Conservation (phyloP, 805 yeast species). For the Wickerhamia fluorescens region DNA sequence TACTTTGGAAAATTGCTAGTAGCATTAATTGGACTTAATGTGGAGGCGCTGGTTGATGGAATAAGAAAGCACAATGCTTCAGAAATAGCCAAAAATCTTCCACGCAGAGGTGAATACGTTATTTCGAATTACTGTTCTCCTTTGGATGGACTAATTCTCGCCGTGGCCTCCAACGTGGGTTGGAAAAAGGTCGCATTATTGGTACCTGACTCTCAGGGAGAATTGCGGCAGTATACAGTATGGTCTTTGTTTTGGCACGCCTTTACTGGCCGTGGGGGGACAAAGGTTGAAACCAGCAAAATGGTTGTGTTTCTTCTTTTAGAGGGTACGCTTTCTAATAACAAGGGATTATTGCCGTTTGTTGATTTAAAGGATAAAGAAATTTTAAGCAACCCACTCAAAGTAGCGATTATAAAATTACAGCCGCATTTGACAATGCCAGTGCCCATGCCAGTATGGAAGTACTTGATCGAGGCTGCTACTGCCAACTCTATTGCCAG, state of each 20-base stretch:
- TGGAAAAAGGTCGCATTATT: slow-evolving; percentile 22
- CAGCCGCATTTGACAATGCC: background rate
- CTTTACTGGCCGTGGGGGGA: slow-evolving; percentile 7
- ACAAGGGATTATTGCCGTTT: slow-evolving; percentile 64
- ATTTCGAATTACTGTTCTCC: slow-evolving; percentile 57
- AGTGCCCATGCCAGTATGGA: too few relatives aligned
- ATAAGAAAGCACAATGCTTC: slow-evolving; percentile 37
- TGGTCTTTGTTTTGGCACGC: slow-evolving; percentile 22
- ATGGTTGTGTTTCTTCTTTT: slow-evolving; percentile 49
- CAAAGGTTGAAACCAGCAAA: slow-evolving; percentile 14
- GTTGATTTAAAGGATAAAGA: slow-evolving; percentile 8
- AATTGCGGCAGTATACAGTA: slow-evolving; percentile 17
- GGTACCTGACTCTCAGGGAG: slow-evolving; percentile 34
- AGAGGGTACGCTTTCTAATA: slow-evolving; percentile 86
- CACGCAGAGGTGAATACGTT: slow-evolving; percentile 41
- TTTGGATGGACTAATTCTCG: slow-evolving; percentile 36
- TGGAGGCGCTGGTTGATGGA: slow-evolving; percentile 40
- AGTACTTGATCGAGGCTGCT: too few relatives aligned
- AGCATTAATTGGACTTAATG: slow-evolving; percentile 6
- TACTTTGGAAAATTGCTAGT: slow-evolving; percentile 13
- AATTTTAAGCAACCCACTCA: background rate
- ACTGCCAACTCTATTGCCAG: slow-evolving; percentile 7
- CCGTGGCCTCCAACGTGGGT: slow-evolving; percentile 17
- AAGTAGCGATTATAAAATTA: background rate
- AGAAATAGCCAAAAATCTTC: slow-evolving; percentile 25